A percentile compares a stretch with the other conserved stretches of the same genome.
Conservation (phyloP, 2,329 filamentous ascomycete genomes). For the Alternaria postmessia region DNA sequence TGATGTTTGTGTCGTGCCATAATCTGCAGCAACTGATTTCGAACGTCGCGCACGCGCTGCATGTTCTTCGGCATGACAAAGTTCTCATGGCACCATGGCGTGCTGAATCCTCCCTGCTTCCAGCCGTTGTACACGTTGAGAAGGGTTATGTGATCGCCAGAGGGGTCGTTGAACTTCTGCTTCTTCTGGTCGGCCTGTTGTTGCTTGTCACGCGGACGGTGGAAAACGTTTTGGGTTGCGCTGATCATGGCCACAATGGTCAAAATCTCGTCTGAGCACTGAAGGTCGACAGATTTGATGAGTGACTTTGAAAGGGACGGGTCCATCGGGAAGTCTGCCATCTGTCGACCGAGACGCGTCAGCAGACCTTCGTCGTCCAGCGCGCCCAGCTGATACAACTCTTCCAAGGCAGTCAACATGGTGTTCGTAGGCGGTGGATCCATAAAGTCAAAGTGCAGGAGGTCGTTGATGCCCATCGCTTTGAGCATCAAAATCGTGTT, state of each 20-base stretch:
- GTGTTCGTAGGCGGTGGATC: slow-evolving; percentile 97
- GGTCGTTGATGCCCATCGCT: slow-evolving; percentile 98
- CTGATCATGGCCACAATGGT: slow-evolving; percentile 81
- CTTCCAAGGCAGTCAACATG: slow-evolving; percentile 94
- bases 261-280: slow-evolving; percentile 92
- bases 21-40: slow-evolving; percentile 90
- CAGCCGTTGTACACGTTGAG: slow-evolving; percentile 98
- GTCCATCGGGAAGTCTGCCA: slow-evolving; percentile 99
- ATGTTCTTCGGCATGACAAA: slow-evolving; percentile 94
- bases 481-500: slow-evolving; percentile 97
- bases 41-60: slow-evolving; percentile 87
- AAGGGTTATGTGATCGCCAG: slow-evolving; percentile 91
- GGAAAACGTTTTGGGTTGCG: slow-evolving; percentile 81
- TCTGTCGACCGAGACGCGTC: slow-evolving; percentile 90
- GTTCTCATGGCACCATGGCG: slow-evolving; percentile 96
- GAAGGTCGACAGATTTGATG: slow-evolving; percentile 84
- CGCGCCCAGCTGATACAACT: slow-evolving; percentile 89
- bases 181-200: slow-evolving; percentile 97
- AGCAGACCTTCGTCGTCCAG: slow-evolving; percentile 94
- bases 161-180: slow-evolving; percentile 93
- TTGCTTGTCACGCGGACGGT: slow-evolving; percentile 97
- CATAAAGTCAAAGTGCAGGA: slow-evolving; percentile 99
- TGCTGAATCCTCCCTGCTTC: slow-evolving; percentile 83
- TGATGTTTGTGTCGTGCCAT: slow-evolving; percentile 90
- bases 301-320: slow-evolving; percentile 89